Evolutionary conservation across 805 yeast species (phyloP).

Genomic region (Lachancea fermentati): DNA sequence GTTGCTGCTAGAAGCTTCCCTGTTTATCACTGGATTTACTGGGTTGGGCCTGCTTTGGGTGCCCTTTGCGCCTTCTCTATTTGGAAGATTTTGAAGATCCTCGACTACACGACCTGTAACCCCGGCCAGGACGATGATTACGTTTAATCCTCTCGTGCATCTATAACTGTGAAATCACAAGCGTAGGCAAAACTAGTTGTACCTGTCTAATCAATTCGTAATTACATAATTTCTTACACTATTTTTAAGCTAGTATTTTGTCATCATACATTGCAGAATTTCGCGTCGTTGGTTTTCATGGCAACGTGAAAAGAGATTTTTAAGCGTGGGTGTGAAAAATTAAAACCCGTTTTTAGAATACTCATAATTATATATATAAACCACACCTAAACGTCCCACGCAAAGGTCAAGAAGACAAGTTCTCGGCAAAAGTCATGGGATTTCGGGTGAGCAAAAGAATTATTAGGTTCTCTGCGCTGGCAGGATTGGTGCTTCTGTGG

Average conservation of each 20-base stretch:
- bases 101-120: conserved; percentile 54
- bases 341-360: background rate
- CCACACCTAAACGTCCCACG: background rate
- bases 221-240: background rate
- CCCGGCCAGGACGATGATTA: conserved; percentile 8
- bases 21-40: conserved; percentile 82
- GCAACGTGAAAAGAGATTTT: too few relatives aligned
- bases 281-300: too few relatives aligned
- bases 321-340: too few relatives aligned
- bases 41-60: conserved; percentile 84
- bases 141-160: background rate
- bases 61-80: conserved; percentile 58
- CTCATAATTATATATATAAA: background rate
- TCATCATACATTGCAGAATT: too few relatives aligned
- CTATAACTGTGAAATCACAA: background rate
- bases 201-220: too few relatives aligned
- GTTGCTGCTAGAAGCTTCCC: conserved; percentile 72
- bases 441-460: conserved; percentile 8
- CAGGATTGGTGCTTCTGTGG: background rate
- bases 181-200: too few relatives aligned
- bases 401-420: background rate
- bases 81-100: conserved; percentile 59
- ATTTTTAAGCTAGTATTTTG: too few relatives aligned
- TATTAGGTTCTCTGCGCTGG: conserved; percentile 1
- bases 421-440: too few relatives aligned